These are phyloP conservation scores for Lyophyllum shimeji DNA, from an alignment of 768 basidiomycete species.

Conservation along the genomic window DNA sequence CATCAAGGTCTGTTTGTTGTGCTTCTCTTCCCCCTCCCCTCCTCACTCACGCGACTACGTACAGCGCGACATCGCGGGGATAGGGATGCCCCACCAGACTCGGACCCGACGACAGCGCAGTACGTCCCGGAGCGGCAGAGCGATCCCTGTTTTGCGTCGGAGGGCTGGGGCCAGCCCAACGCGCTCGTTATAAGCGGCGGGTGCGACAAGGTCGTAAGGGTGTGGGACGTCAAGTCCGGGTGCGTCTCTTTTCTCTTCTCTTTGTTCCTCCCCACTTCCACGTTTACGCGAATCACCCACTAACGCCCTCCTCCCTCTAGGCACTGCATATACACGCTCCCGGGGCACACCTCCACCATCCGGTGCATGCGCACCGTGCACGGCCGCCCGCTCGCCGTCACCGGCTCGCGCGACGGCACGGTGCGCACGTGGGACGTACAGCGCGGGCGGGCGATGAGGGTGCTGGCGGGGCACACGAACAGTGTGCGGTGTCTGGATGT, in stretches of 20 bases:
- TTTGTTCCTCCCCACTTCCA: neutral
- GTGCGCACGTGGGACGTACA: constrained; percentile 94
- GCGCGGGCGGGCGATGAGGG: constrained; percentile 61
- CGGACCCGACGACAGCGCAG: neutral
- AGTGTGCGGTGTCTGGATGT: constrained; percentile 91
- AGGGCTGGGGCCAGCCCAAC: constrained; percentile 88
- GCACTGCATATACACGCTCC: constrained; percentile 74
- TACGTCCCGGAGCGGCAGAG: constrained; percentile 38
- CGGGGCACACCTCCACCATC: constrained; percentile 88
- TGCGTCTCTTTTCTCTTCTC: constrained; percentile 24
- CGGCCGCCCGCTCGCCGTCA: constrained; percentile 84
- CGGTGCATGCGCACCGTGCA: constrained; percentile 88
- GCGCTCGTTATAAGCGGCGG: constrained; percentile 88
- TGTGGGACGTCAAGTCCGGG: constrained; percentile 92
- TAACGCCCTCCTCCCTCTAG: constrained; percentile 24
- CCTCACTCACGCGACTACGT: neutral
- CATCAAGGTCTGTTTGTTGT: neutral
- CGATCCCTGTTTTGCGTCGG: constrained; percentile 61
- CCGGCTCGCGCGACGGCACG: constrained; percentile 85
- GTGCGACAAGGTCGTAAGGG: constrained; percentile 87
- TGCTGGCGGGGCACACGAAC: constrained; percentile 73
- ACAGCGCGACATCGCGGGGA: neutral
- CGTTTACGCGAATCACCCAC: neutral
- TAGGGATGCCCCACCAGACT: too few species aligned
- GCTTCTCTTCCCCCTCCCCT: neutral